These are phyloP conservation scores for Erythrophleum fordii DNA, from an alignment of 306 rosid species.

Conservation along the genomic window DNA sequence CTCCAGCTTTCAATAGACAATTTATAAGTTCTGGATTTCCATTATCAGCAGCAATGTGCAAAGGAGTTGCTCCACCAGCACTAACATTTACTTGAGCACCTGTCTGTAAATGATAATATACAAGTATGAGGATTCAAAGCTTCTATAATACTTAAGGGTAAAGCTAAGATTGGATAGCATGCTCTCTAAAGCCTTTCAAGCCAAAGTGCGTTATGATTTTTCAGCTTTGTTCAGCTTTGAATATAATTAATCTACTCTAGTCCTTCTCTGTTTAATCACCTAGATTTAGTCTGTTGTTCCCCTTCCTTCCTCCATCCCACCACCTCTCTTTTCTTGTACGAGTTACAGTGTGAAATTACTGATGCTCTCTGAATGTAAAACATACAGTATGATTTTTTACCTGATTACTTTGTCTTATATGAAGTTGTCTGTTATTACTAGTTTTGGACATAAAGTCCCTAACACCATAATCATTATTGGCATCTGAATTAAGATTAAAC, in stretches of 20 bases:
- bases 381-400: background rate
- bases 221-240: background rate
- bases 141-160: slow-evolving; percentile 19
- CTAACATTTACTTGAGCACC: slow-evolving; percentile 83
- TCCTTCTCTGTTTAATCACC: slow-evolving; percentile 1
- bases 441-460: background rate
- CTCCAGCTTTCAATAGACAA: slow-evolving; percentile 83
- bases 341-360: background rate
- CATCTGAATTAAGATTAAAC: background rate
- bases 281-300: slow-evolving; percentile 1
- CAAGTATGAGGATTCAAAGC: slow-evolving; percentile 32
- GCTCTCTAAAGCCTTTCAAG: slow-evolving; percentile 23
- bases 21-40: slow-evolving; percentile 68
- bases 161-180: background rate
- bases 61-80: slow-evolving; percentile 96
- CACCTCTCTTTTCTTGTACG: background rate
- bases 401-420: background rate
- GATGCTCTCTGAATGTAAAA: slow-evolving; percentile 13
- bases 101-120: slow-evolving; percentile 58
- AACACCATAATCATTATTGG: background rate
- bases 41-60: slow-evolving; percentile 86
- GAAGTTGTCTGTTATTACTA: background rate
- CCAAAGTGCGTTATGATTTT: background rate
- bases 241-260: background rate
- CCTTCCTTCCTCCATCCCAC: slow-evolving; percentile 1